Percentiles rank a stretch among this genome's conserved stretches.
These are phyloP conservation scores for Persicaria tinctoria DNA, from an alignment of 148 eudicot species.

Conservation along the genomic window DNA sequence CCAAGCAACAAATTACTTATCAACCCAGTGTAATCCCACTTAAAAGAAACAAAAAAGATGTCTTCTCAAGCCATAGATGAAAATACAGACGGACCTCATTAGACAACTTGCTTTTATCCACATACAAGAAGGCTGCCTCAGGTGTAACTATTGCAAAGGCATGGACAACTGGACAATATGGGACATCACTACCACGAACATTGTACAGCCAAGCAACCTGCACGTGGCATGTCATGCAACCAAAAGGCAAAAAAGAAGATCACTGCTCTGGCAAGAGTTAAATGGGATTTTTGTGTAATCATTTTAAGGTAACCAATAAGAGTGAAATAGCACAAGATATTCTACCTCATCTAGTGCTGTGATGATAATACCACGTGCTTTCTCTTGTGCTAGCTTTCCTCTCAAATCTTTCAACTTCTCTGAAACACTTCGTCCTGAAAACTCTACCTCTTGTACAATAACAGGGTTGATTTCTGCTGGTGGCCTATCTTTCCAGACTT, in stretches of 20 bases:
- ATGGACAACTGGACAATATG: conserved; percentile 86
- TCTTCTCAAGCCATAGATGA: background rate
- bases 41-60: background rate
- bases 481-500: conserved; percentile 79
- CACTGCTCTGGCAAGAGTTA: background rate
- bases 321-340: background rate
- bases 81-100: conserved; percentile 57
- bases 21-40: no score
- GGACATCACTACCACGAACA: conserved; percentile 84
- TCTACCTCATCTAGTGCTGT: conserved; percentile 81
- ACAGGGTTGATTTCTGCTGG: conserved; percentile 55
- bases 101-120: conserved; percentile 71
- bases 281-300: background rate
- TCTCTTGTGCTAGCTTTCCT: conserved; percentile 53
- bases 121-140: conserved; percentile 70
- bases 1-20: background rate
- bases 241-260: conserved; percentile 10
- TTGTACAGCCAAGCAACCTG: conserved; percentile 98
- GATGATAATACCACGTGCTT: conserved; percentile 59
- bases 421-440: conserved; percentile 70
- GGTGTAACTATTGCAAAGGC: conserved; percentile 81
- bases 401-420: conserved; percentile 81
- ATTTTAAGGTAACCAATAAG: background rate
- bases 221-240: conserved; percentile 12
- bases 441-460: conserved; percentile 56